Evolutionary conservation across 1,284 basidiomycete genomes (phyloP).

Genomic region (Cystobasidium slooffiae): DNA sequence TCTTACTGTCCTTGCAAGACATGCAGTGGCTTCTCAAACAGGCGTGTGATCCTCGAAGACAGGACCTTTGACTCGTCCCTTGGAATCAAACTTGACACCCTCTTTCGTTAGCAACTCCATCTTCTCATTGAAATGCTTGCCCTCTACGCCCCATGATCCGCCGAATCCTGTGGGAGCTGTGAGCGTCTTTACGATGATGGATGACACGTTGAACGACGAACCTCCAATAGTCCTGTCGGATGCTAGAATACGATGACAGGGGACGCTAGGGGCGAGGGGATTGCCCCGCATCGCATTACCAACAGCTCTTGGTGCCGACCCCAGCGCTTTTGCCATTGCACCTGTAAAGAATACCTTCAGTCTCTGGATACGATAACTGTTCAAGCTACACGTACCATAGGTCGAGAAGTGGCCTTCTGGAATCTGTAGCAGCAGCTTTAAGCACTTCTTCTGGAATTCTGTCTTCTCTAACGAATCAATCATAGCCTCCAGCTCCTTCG

Average conservation of each 20-base stretch:
- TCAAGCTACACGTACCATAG: constrained; percentile 28
- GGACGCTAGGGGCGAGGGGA: constrained; percentile 68
- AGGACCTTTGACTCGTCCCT: constrained; percentile 54
- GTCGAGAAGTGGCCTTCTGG: constrained; percentile 37
- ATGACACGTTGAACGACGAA: neutral
- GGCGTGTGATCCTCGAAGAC: constrained; percentile 15
- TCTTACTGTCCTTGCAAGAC: neutral
- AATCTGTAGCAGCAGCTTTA: constrained; percentile 39
- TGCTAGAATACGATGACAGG: constrained; percentile 70
- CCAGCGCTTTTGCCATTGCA: constrained; percentile 42
- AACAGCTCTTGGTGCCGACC: constrained; percentile 58
- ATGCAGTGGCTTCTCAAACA: neutral
- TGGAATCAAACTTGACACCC: constrained; percentile 62
- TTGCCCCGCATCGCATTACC: constrained; percentile 67
- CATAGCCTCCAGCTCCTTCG: constrained; percentile 28
- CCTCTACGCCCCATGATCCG: constrained; percentile 63
- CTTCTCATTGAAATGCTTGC: constrained; percentile 59
- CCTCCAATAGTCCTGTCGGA: constrained; percentile 65
- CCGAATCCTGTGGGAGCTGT: constrained; percentile 60
- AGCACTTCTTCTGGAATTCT: constrained; percentile 40
- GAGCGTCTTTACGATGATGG: too few species aligned
- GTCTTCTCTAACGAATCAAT: constrained; percentile 42
- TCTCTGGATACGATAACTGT: too few species aligned
- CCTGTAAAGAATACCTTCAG: too few species aligned
- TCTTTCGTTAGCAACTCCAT: constrained; percentile 61